Conservation (phyloP, 805 yeast genomes). For the Candida maesae region DNA sequence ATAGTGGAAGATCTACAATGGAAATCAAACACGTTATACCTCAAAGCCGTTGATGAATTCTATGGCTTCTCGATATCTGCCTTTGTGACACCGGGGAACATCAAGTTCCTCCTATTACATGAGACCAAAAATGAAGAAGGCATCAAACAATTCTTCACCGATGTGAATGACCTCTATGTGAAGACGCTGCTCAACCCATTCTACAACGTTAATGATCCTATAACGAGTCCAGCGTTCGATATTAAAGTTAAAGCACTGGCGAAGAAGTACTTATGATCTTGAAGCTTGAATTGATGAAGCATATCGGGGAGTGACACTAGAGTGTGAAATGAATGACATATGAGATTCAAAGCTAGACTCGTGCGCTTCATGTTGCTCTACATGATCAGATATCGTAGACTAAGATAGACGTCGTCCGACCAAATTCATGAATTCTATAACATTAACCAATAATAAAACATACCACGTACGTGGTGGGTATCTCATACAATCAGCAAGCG, state of each 20-base stretch:
- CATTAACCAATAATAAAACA: too few species aligned
- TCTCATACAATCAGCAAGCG: too few species aligned
- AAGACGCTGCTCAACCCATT: conserved; percentile 86
- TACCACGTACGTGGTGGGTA: too few species aligned
- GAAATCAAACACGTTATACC: conserved; percentile 58
- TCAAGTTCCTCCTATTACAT: conserved; percentile 72
- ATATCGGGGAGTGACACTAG: too few species aligned
- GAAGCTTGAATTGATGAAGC: too few species aligned
- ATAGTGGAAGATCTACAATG: conserved; percentile 89
- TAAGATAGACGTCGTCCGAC: too few species aligned
- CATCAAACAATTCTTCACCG: conserved; percentile 78
- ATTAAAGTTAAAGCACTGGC: conserved; percentile 66
- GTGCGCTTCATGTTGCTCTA: too few species aligned
- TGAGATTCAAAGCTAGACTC: too few species aligned
- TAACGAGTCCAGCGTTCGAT: conserved; percentile 73
- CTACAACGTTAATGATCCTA: conserved; percentile 70
- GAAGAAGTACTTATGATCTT: conserved; percentile 59
- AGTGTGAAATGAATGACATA: too few species aligned
- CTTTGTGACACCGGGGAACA: conserved; percentile 82
- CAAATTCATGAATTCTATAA: too few species aligned
- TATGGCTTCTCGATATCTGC: conserved; percentile 82
- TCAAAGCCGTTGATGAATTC: conserved; percentile 80
- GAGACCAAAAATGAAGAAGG: conserved; percentile 61
- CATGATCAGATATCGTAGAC: too few species aligned
- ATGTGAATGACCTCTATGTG: conserved; percentile 82